Percentiles rank a stretch among this genome's conserved stretches.
These are phyloP conservation scores for Leucoagaricus sp. DNA, from an alignment of 1,284 basidiomycete genomes.

Conservation along the genomic window DNA sequence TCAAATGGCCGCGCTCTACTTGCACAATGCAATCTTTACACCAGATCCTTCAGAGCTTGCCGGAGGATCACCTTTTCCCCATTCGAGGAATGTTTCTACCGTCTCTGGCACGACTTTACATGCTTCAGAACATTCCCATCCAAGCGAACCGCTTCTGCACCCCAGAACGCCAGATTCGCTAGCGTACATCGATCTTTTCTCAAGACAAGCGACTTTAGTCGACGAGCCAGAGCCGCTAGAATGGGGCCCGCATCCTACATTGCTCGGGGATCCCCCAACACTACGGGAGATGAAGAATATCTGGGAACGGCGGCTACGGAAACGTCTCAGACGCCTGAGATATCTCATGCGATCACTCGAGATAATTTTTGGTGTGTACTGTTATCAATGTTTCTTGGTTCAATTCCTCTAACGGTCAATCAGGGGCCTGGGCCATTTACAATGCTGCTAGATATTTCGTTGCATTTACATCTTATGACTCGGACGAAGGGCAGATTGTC, in stretches of 20 bases:
- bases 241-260: slow-evolving; percentile 3
- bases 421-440: slow-evolving; percentile 61
- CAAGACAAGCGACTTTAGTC: slow-evolving; percentile 3
- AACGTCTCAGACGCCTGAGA: slow-evolving; percentile 10
- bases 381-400: background rate
- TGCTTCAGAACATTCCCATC: slow-evolving; percentile 50
- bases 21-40: slow-evolving; percentile 55
- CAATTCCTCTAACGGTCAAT: background rate
- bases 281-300: slow-evolving; percentile 8
- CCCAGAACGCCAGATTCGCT: slow-evolving; percentile 22
- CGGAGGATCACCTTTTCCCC: slow-evolving; percentile 22
- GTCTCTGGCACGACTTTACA: slow-evolving; percentile 52
- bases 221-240: slow-evolving; percentile 8
- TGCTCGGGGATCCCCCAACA: slow-evolving; percentile 8
- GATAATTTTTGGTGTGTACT: slow-evolving; percentile 8
- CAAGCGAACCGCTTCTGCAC: slow-evolving; percentile 50
- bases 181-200: slow-evolving; percentile 11
- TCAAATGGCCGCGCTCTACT: slow-evolving; percentile 55
- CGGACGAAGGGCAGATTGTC: slow-evolving; percentile 39
- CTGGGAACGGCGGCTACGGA: slow-evolving; percentile 8
- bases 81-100: slow-evolving; percentile 50
- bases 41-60: slow-evolving; percentile 36
- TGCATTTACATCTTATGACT: slow-evolving; percentile 45
- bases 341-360: slow-evolving; percentile 12
- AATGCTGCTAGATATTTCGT: slow-evolving; percentile 64